Percentiles rank a stretch among this genome's conserved stretches.
Evolutionary conservation across 352 stramenopile genomes (phyloP).

Genomic region (Phytophthora ohioensis): DNA sequence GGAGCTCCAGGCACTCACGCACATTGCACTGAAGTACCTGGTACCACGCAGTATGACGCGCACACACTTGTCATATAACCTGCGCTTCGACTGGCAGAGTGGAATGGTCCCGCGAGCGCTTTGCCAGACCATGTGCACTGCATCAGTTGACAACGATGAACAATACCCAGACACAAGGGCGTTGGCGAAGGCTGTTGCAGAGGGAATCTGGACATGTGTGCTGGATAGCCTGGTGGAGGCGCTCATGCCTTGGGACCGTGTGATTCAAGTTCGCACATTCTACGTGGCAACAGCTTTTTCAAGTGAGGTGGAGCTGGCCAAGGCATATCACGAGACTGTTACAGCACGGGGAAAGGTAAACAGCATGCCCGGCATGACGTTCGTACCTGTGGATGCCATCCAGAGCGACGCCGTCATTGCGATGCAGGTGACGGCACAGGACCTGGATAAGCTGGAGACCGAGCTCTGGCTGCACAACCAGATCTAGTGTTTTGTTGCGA

Average conservation of each 20-base stretch:
- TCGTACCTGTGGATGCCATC: slow-evolving; percentile 76
- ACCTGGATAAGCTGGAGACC: slow-evolving; percentile 85
- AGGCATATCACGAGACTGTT: slow-evolving; percentile 35
- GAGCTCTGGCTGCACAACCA: slow-evolving; percentile 86
- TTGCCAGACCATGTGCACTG: slow-evolving; percentile 59
- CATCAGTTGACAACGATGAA: slow-evolving; percentile 24
- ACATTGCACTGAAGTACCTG: slow-evolving; percentile 69
- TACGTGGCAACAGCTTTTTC: slow-evolving; percentile 59
- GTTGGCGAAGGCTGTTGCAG: slow-evolving; percentile 32
- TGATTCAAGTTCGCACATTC: slow-evolving; percentile 79
- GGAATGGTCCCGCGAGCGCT: slow-evolving; percentile 54
- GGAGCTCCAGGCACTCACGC: slow-evolving; percentile 79
- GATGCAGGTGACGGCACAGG: slow-evolving; percentile 76
- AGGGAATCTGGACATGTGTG: slow-evolving; percentile 35
- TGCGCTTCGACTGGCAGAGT: slow-evolving; percentile 47
- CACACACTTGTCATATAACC: slow-evolving; percentile 10
- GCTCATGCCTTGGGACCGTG: slow-evolving; percentile 65
- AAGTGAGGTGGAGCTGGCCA: slow-evolving; percentile 61
- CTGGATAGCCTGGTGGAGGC: slow-evolving; percentile 50
- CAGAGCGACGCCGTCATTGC: slow-evolving; percentile 55
- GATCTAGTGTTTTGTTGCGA: slow-evolving; percentile 46
- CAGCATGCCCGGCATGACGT: slow-evolving; percentile 67
- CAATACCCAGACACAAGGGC: slow-evolving; percentile 17
- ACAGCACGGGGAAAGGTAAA: slow-evolving; percentile 41
- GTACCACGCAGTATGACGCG: slow-evolving; percentile 28